A percentile compares a stretch with the other conserved stretches of the same genome.
Conservation (phyloP, 805 yeast species). For the Allodekkera sacchari region DNA sequence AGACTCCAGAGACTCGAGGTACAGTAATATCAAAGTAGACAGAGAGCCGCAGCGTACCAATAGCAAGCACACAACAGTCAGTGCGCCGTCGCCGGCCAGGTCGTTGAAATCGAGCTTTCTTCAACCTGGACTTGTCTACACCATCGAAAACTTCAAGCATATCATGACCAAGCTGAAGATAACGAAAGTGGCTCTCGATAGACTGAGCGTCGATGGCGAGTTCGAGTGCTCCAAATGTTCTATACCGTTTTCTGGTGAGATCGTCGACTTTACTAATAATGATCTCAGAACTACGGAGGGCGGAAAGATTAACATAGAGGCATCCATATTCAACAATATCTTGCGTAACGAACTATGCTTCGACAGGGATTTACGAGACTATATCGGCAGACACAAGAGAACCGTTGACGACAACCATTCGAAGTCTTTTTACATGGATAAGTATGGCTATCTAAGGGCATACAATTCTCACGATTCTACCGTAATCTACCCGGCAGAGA, state of each 20-base stretch:
- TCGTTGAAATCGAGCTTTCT: slow-evolving; percentile 20
- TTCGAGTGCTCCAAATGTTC: slow-evolving; percentile 14
- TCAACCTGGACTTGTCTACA: slow-evolving; percentile 17
- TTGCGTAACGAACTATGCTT: slow-evolving; percentile 21
- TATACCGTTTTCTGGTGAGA: slow-evolving; percentile 20
- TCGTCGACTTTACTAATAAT: slow-evolving; percentile 21
- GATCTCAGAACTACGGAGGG: slow-evolving; percentile 21
- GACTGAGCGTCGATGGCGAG: slow-evolving; percentile 11
- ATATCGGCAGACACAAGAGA: slow-evolving; percentile 18
- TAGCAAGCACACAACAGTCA: too few relatives aligned
- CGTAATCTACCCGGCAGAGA: slow-evolving; percentile 7
- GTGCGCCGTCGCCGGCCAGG: too few relatives aligned
- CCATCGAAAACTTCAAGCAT: slow-evolving; percentile 8
- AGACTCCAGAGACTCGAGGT: too few relatives aligned
- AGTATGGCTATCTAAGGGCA: slow-evolving; percentile 19
- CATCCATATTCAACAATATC: slow-evolving; percentile 22
- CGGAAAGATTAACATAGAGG: slow-evolving; percentile 18
- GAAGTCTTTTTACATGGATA: slow-evolving; percentile 23
- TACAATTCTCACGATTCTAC: slow-evolving; percentile 3
- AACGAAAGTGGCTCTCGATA: slow-evolving; percentile 11
- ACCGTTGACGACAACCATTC: slow-evolving; percentile 9
- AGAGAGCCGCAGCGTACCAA: too few relatives aligned
- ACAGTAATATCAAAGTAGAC: too few relatives aligned
- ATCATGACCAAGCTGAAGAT: slow-evolving; percentile 12
- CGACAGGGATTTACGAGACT: slow-evolving; percentile 15